phyloP scores from a whole-genome alignment of 176 grass and related monocot species.

The Coix lacrymajobi region DNA sequence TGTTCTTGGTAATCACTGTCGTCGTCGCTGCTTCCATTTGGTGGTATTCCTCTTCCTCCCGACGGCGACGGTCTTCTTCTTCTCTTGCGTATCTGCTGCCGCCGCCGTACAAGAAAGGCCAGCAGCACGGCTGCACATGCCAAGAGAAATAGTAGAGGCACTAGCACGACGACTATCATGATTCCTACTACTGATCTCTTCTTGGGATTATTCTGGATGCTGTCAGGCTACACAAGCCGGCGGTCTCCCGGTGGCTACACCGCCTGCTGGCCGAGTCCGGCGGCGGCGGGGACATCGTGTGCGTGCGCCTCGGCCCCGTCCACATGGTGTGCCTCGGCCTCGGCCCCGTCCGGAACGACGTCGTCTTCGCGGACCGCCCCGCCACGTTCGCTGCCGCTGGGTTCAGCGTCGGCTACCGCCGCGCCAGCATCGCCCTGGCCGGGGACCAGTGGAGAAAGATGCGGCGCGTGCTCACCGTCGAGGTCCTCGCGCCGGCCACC shows the following conservation, averaged over 20 bases:
- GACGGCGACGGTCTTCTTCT: too few relatives aligned
- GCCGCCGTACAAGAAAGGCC: too few relatives aligned
- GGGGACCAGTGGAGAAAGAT: conserved; percentile 1
- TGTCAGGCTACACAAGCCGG: too few relatives aligned
- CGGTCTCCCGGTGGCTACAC: conserved; percentile 47
- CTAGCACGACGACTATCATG: too few relatives aligned
- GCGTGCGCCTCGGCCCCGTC: conserved; percentile 43
- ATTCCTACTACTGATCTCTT: too few relatives aligned
- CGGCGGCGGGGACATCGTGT: conserved; percentile 29
- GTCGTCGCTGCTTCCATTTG: too few relatives aligned
- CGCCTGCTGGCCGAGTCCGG: not conserved
- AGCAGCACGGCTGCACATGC: too few relatives aligned
- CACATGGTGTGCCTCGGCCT: conserved; percentile 47
- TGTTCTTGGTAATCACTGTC: too few relatives aligned
- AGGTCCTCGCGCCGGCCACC: not conserved
- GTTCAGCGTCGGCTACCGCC: conserved; percentile 33
- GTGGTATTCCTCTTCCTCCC: too few relatives aligned
- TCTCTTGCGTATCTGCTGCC: too few relatives aligned
- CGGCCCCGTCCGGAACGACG: conserved; percentile 44
- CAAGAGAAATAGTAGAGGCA: too few relatives aligned
- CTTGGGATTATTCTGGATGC: too few relatives aligned
- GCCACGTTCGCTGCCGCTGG: conserved; percentile 33
- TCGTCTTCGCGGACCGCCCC: conserved; percentile 41
- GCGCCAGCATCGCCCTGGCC: conserved; percentile 28
- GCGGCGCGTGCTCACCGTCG: not conserved